A percentile compares a stretch with the other conserved stretches of the same genome.
Evolutionary conservation across 169 alveolate species (phyloP).

Genomic region (Pseudocohnilembus persalinus): DNA sequence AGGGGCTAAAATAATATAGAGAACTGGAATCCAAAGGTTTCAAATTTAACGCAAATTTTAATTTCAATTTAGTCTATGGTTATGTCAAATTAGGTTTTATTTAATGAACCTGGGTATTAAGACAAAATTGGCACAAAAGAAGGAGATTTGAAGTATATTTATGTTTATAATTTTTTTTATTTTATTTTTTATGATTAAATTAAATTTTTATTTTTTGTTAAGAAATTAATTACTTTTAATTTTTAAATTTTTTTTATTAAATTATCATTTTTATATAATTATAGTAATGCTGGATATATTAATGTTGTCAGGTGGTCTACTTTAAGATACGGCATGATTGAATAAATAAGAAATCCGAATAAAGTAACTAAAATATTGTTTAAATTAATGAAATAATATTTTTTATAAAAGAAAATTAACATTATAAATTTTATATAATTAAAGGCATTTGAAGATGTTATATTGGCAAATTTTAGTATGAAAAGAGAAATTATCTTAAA

Average conservation of each 20-base stretch:
- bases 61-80: slow-evolving; percentile 82
- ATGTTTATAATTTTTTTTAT: neutral
- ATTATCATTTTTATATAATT: neutral
- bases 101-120: slow-evolving; percentile 87
- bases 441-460: slow-evolving; percentile 83
- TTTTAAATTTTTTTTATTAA: too few relatives aligned
- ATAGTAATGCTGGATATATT: slow-evolving; percentile 53
- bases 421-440: slow-evolving; percentile 74
- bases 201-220: too few relatives aligned
- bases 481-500: slow-evolving; percentile 75
- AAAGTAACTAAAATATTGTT: slow-evolving; percentile 78
- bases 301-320: slow-evolving; percentile 79
- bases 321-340: slow-evolving; percentile 82
- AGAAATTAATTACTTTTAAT: too few relatives aligned
- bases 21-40: slow-evolving; percentile 72
- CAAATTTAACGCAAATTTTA: slow-evolving; percentile 74
- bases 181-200: too few relatives aligned
- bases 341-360: slow-evolving; percentile 72
- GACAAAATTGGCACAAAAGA: slow-evolving; percentile 80
- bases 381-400: slow-evolving; percentile 75
- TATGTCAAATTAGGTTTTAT: slow-evolving; percentile 86
- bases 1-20: slow-evolving; percentile 65
- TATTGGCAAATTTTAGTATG: slow-evolving; percentile 74
- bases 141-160: slow-evolving; percentile 79
- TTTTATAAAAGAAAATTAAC: slow-evolving; percentile 83